These are phyloP conservation scores for Sporisorium reilianum DNA, from an alignment of 1,284 basidiomycete species.

Conservation along the genomic window DNA sequence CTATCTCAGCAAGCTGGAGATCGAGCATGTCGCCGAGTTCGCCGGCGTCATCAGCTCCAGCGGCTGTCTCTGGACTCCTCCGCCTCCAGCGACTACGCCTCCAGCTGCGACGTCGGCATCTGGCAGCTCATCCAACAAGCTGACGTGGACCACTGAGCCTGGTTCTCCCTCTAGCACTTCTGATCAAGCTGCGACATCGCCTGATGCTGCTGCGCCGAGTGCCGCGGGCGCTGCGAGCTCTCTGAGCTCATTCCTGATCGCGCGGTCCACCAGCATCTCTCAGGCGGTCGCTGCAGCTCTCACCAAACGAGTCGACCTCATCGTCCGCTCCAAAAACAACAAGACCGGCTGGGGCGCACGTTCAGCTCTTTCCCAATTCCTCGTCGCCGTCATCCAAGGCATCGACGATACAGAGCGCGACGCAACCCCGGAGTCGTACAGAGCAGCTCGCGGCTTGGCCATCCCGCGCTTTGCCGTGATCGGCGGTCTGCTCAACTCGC, in stretches of 20 bases:
- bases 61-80: slow-evolving; percentile 58
- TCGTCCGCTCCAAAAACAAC: slow-evolving; percentile 39
- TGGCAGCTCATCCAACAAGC: slow-evolving; percentile 11
- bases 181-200: background rate
- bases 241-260: slow-evolving; percentile 40
- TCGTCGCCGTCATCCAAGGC: slow-evolving; percentile 44
- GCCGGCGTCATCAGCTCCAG: slow-evolving; percentile 51
- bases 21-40: slow-evolving; percentile 56
- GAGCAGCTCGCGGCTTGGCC: slow-evolving; percentile 37
- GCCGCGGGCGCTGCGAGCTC: slow-evolving; percentile 18
- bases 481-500: slow-evolving; percentile 60
- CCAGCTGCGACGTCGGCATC: slow-evolving; percentile 1
- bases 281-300: slow-evolving; percentile 59
- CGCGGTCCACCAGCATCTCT: slow-evolving; percentile 43
- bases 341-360: slow-evolving; percentile 52
- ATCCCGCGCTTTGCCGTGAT: slow-evolving; percentile 60
- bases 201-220: background rate
- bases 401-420: slow-evolving; percentile 32
- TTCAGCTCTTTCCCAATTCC: slow-evolving; percentile 50
- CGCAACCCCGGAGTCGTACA: slow-evolving; percentile 36
- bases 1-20: slow-evolving; percentile 59
- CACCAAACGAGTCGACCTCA: slow-evolving; percentile 54
- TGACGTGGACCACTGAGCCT: slow-evolving; percentile 41
- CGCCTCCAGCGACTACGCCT: slow-evolving; percentile 20
- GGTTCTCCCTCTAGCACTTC: slow-evolving; percentile 17